Evolutionary conservation across 2,329 filamentous ascomycete genomes (phyloP).

Genomic region (Cryphonectria parasitica): DNA sequence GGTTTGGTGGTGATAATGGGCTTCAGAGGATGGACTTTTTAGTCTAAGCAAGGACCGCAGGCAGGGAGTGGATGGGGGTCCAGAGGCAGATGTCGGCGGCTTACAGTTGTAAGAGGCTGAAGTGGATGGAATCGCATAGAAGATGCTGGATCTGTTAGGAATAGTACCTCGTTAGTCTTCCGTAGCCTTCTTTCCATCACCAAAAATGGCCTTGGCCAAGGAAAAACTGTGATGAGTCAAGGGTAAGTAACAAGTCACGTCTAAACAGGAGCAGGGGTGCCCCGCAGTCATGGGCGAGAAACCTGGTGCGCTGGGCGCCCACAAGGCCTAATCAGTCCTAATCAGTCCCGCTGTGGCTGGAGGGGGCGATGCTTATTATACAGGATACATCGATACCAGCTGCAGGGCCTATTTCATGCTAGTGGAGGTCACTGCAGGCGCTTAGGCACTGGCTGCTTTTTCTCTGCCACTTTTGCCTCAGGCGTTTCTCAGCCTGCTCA

Average conservation of each 20-base stretch:
- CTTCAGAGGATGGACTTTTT: constrained; percentile 9
- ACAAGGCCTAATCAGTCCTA: background rate
- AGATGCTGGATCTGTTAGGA: constrained; percentile 28
- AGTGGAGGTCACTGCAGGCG: background rate
- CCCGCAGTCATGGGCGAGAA: constrained; percentile 17
- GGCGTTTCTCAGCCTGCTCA: background rate
- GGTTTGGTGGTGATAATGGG: constrained; percentile 7
- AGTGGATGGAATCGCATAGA: constrained; percentile 27
- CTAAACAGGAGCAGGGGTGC: constrained; percentile 22
- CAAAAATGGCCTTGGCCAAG: background rate
- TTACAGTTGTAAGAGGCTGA: constrained; percentile 26
- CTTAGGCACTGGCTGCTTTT: background rate
- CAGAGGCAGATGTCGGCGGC: constrained; percentile 6
- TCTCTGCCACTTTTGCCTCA: background rate
- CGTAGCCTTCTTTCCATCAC: constrained; percentile 4
- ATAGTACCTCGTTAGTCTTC: background rate
- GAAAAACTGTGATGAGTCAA: background rate
- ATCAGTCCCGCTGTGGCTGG: background rate
- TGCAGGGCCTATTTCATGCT: background rate
- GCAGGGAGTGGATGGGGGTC: background rate
- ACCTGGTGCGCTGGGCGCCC: background rate
- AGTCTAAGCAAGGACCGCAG: background rate
- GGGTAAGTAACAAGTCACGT: background rate
- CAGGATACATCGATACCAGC: background rate
- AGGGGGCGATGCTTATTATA: background rate